These are phyloP conservation scores for Plasmodium chabaudi DNA, from an alignment of 169 alveolate genomes.

Conservation along the genomic window DNA sequence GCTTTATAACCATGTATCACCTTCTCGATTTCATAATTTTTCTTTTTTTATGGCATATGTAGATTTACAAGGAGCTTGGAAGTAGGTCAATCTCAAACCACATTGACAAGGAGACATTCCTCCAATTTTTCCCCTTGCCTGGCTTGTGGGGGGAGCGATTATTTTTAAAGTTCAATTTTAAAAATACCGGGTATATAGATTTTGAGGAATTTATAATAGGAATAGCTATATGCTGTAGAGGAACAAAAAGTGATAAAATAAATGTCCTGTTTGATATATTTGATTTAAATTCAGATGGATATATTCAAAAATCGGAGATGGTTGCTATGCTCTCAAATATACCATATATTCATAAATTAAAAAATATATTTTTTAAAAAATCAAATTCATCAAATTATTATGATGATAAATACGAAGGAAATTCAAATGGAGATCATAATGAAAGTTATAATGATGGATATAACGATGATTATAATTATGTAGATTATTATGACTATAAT, in stretches of 20 bases:
- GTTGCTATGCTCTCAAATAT: conserved; percentile 91
- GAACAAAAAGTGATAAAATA: conserved; percentile 89
- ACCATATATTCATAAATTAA: conserved; percentile 83
- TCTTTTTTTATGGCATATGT: background rate
- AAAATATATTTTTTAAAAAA: conserved; percentile 74
- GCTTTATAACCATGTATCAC: background rate
- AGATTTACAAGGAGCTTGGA: conserved; percentile 87
- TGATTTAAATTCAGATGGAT: conserved; percentile 88
- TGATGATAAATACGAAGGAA: conserved; percentile 10
- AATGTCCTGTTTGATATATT: conserved; percentile 87
- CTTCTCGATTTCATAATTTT: background rate
- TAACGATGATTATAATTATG: conserved; percentile 1
- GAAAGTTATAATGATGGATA: background rate
- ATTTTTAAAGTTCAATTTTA: conserved; percentile 84
- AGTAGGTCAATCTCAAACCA: conserved; percentile 84
- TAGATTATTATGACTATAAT: conserved; percentile 7
- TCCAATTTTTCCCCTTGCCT: conserved; percentile 90
- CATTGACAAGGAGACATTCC: conserved; percentile 90
- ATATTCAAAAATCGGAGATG: conserved; percentile 87
- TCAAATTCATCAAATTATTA: conserved; percentile 22
- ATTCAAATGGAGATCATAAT: conserved; percentile 2
- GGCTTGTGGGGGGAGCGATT: conserved; percentile 93
- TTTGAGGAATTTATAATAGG: conserved; percentile 89
- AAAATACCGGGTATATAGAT: conserved; percentile 86
- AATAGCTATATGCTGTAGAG: conserved; percentile 89